Base-by-base conservation (phyloP, 495 filamentous ascomycete genomes). In the Cercophora sp. region DNA sequence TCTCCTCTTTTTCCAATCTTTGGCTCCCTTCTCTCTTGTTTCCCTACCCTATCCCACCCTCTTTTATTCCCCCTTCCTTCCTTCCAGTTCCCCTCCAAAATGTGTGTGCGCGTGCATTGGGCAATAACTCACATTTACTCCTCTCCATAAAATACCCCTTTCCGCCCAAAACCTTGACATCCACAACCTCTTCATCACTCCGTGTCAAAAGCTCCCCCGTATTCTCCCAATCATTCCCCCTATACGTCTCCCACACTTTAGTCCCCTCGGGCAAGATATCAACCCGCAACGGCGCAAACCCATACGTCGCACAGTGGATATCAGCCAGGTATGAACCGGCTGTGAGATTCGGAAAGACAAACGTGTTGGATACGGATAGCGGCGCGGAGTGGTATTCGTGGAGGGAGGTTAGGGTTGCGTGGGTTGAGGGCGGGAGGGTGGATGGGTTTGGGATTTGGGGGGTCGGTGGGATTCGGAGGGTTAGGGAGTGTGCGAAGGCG, bases 151-250 rank as follows among this genome's bases (percentile, higher is more conserved):
- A 94, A 69, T 86, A 94, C 20, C 79, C 79, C 78, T 87, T 89
- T 34, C 50, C 57, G 19, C 75, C 85, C 45, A 83, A 11, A 16
- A 80, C 76, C 67, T 75, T 79, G 9, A 84, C 79, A 43, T 88
- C 83, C 32, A 92, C 73, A 20, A 49, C 45, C 10, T 61, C 64
- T 10, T 36, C 55, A 15, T 56, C 48, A 51, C 58, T 34, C 40
- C 72, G 70, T 57, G 60, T 71, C 56, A 82, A 77, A 59, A 72
- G 74, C 58, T 81, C 79, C 11, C 92, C 88, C 52, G 84, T 86
- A 66, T 94, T 92, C 23, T 77, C 82, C 88, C 89, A 90, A 54
- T 91, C 82, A 61, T 93, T 91, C 6, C 90, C 87, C n/a, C 88
- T 71, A 65, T 85, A 95, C 20, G 89, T 94, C 71, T 89, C 85